Conservation (phyloP, 2,329 filamentous ascomycete genomes). For the Alternaria hordeiaustralica region DNA sequence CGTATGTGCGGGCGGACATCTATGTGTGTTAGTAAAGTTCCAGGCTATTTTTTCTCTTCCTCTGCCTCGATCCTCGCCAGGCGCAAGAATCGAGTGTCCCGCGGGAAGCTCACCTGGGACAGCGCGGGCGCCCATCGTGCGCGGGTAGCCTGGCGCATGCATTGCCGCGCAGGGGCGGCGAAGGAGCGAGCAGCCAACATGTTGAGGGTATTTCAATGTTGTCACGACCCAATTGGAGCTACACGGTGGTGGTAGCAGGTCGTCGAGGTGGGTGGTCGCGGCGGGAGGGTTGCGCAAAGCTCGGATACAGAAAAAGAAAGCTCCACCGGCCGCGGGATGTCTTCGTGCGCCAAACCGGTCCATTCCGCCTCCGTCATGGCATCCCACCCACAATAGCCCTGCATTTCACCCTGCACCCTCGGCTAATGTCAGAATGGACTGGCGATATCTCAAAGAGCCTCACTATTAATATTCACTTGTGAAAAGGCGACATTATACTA, state of each 20-base stretch:
- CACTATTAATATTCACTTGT: neutral
- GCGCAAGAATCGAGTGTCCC: neutral
- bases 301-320: constrained; percentile 39
- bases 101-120: constrained; percentile 62
- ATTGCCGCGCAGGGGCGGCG: constrained; percentile 78
- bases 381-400: neutral
- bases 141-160: constrained; percentile 69
- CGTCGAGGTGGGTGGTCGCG: constrained; percentile 24
- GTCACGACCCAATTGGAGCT: constrained; percentile 44
- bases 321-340: constrained; percentile 28
- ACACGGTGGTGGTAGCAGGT: constrained; percentile 39
- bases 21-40: constrained; percentile 11
- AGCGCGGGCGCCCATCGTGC: constrained; percentile 57
- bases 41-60: neutral
- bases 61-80: accelerated
- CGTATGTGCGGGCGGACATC: constrained; percentile 58
- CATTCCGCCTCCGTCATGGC: constrained; percentile 6
- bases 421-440: neutral
- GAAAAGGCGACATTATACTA: too few relatives aligned
- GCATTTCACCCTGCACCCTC: neutral
- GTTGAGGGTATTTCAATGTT: constrained; percentile 52
- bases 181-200: constrained; percentile 87
- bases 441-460: neutral
- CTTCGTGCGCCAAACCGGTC: constrained; percentile 11
- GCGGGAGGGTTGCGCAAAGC: constrained; percentile 35